Base-by-base conservation (phyloP, 1,284 basidiomycete species). In the Malassezia nana region DNA sequence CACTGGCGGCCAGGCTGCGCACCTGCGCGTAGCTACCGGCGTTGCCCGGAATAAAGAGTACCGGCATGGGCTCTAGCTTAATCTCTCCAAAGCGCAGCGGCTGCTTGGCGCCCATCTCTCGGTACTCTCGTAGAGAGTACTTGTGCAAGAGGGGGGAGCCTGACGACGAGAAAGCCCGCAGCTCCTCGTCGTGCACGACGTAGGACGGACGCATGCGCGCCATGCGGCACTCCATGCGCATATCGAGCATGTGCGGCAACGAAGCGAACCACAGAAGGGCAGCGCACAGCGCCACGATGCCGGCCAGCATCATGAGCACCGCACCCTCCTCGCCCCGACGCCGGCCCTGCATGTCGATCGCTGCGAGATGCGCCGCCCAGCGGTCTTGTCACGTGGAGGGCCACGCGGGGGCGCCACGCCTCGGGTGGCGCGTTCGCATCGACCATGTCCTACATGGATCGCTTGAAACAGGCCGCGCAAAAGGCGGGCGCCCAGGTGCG, bases 141-240 rank as follows among this genome's bases (percentile, higher is more conserved):
- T 88, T 81, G 18, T 74, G 74, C 18, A 83, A 83, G 6, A 88
- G 76, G 4, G 54, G 48, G 2, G 48, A 46, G 18, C 82, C 80
- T 26, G 82, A 84, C 82, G 86, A 82, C 13, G 81, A 77, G 52
- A 75, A 87, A 77, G 68, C 46, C 4, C 67, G 63, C 24, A 67
- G 57, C 30, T 59, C 52, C 39, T 52, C 57, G 16, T 62, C 60
- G 30, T 84, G 79, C 33, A 87, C 76, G 24, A 75, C 54, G 75
- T 96, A 98, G 5, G 85, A 85, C 0, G 91, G 92, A 4, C 82
- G 86, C 94, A 98, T 98, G 79, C 84, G 90, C 56, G 89, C 89
- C 92, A 98, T 98, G 50, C 87, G 83, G 76, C 92, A 99, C 80
- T 64, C 58, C 32, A 65, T 63, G n/a, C 51, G 46, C 24, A 66